These are phyloP conservation scores for Ceratobasidium sp. DNA, from an alignment of 1,284 basidiomycete genomes.

Conservation along the genomic window DNA sequence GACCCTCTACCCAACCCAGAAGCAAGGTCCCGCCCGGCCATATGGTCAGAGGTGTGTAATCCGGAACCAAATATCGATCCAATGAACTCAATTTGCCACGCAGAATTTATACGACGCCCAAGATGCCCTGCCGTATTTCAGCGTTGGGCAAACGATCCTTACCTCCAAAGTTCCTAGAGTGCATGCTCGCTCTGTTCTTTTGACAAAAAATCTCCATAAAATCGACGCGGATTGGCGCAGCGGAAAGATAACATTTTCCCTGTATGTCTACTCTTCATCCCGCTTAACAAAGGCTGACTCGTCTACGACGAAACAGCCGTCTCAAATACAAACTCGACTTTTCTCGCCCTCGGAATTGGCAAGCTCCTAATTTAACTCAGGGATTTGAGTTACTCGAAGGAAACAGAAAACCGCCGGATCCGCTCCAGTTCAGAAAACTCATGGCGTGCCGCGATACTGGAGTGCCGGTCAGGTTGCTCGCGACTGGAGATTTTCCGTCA, in stretches of 20 bases:
- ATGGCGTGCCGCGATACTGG: constrained; percentile 15
- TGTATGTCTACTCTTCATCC: background rate
- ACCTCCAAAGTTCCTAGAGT: constrained; percentile 32
- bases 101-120: constrained; percentile 37
- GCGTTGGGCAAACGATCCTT: constrained; percentile 36
- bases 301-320: background rate
- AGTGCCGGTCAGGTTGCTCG: constrained; percentile 27
- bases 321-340: constrained; percentile 35
- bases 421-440: constrained; percentile 34
- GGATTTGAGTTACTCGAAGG: background rate
- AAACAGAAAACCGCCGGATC: background rate
- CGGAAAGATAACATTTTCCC: constrained; percentile 18
- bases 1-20: background rate
- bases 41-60: constrained; percentile 31
- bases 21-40: constrained; percentile 1
- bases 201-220: constrained; percentile 24
- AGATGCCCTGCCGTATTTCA: constrained; percentile 36
- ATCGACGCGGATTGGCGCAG: constrained; percentile 7
- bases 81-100: background rate
- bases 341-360: constrained; percentile 9
- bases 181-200: constrained; percentile 18
- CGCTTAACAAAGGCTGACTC: no score
- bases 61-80: background rate
- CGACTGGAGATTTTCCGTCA: constrained; percentile 32
- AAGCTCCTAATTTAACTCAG: background rate